Evolutionary conservation across 192 early-diverging fungal genomes (phyloP).

Genomic region (Backusella liffmaniae): DNA sequence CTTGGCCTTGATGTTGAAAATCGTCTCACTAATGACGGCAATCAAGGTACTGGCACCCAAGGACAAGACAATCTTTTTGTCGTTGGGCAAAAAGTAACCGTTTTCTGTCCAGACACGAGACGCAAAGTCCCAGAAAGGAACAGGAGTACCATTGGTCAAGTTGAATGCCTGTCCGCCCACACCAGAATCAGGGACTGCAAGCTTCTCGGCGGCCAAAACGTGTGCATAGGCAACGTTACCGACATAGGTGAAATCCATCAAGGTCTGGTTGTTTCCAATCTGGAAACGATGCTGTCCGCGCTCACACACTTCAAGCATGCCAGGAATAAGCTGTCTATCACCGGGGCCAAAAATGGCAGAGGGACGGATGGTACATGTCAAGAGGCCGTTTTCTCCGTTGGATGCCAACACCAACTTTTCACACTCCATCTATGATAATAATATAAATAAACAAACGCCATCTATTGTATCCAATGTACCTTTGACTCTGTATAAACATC

Average conservation of each 20-base stretch:
- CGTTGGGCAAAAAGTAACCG: slow-evolving; percentile 52
- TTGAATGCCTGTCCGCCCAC: slow-evolving; percentile 71
- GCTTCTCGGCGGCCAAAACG: slow-evolving; percentile 77
- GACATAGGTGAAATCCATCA: slow-evolving; percentile 94
- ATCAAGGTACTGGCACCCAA: slow-evolving; percentile 45
- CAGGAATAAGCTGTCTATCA: slow-evolving; percentile 69
- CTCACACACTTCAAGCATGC: slow-evolving; percentile 59
- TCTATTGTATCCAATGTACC: slow-evolving; percentile 27
- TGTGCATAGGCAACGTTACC: slow-evolving; percentile 94
- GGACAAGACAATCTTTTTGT: slow-evolving; percentile 61
- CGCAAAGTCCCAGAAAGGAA: slow-evolving; percentile 89
- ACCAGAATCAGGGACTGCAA: slow-evolving; percentile 35
- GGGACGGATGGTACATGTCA: slow-evolving; percentile 80
- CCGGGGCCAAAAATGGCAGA: slow-evolving; percentile 92
- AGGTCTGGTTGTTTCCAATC: slow-evolving; percentile 78
- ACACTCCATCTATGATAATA: slow-evolving; percentile 36
- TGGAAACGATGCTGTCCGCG: slow-evolving; percentile 68
- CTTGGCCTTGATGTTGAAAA: slow-evolving; percentile 58
- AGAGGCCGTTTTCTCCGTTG: slow-evolving; percentile 61
- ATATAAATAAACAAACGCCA: neutral
- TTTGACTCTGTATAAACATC: slow-evolving; percentile 97
- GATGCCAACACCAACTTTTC: slow-evolving; percentile 78
- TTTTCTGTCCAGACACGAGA: slow-evolving; percentile 65
- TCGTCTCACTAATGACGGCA: slow-evolving; percentile 63
- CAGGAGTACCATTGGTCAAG: slow-evolving; percentile 89